Base-by-base conservation (phyloP, 2,329 filamentous ascomycete genomes). In the Pseudogymnoascus sp. region DNA sequence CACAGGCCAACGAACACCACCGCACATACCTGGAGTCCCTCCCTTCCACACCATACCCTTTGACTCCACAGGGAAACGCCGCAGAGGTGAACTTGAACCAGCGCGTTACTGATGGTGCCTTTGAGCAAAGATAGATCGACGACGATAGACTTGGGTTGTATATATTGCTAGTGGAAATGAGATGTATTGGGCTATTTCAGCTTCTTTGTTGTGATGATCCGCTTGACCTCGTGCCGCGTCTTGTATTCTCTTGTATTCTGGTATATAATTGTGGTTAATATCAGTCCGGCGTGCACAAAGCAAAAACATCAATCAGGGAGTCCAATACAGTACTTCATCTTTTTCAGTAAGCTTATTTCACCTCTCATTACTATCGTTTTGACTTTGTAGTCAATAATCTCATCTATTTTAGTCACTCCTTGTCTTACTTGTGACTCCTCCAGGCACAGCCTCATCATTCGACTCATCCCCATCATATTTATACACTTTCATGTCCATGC, bases 1-100 rank as follows among this genome's bases (percentile, higher is more conserved):
- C 60, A 19, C 67, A 98, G 93, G 93, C 93, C 67, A 86, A 97
- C 75, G 92, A 96, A 77, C 89, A 96, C 74, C 86, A 97, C 82
- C 85, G 91, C 75, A 83, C 88, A 75, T 85, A 92, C 76, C 86
- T 98, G 69, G 85, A 97, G 79, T 88, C 93, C 64, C 83, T 93
- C 14, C 89, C 92, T 31, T 79, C 85, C 69, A 92, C 90, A 16
- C 87, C 90, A 67, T 96, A 95, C 77, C 93, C 93, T 41, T 83
- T 98, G 64, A 83, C 80, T 67, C 79, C 86, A n/a, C 79, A 79
- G 57, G 82, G 81, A 48, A 78, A 86, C 68, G 74, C 80, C n/a
- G 85, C 81, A 25, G 82, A 87, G 73, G 81, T 88, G 34, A 77
- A 80, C 45, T 79, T 83, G 71, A 77, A 78, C 54, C 84, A 88